These are phyloP conservation scores for Saccharomycopsis amapae DNA, from an alignment of 805 yeast species.

Conservation along the genomic window DNA sequence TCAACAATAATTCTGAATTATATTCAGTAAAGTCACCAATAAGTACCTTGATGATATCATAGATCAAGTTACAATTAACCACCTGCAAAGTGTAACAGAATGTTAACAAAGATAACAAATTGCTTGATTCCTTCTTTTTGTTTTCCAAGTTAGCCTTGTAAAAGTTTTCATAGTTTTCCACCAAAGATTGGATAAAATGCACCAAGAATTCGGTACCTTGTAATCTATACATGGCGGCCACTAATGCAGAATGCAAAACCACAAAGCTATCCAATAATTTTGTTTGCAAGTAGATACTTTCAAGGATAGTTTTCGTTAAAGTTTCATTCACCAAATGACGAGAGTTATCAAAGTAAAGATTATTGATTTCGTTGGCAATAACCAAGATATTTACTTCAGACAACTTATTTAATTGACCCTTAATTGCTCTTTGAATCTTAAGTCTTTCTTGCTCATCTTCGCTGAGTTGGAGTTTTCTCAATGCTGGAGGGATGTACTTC, in stretches of 20 bases:
- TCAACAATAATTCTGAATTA: constrained; percentile 70
- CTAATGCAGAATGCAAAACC: constrained; percentile 68
- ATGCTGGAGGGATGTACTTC: constrained; percentile 83
- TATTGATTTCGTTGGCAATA: constrained; percentile 63
- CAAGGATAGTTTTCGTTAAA: constrained; percentile 55
- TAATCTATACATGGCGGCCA: constrained; percentile 64
- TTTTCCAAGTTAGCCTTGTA: constrained; percentile 32
- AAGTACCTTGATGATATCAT: constrained; percentile 60
- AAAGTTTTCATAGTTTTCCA: constrained; percentile 55
- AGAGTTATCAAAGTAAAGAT: constrained; percentile 57
- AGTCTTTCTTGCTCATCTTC: constrained; percentile 37
- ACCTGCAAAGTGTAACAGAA: constrained; percentile 73
- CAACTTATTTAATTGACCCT: constrained; percentile 80
- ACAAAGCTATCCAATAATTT: constrained; percentile 73
- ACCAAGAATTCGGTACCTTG: constrained; percentile 93
- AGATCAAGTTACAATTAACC: constrained; percentile 64
- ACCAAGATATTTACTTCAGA: constrained; percentile 76
- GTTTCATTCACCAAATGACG: constrained; percentile 73
- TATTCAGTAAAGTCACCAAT: constrained; percentile 53
- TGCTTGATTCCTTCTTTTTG: constrained; percentile 44
- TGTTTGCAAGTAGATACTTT: constrained; percentile 52
- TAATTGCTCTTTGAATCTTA: constrained; percentile 54
- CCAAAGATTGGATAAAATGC: constrained; percentile 64
- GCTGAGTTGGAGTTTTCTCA: constrained; percentile 45
- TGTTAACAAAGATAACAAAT: constrained; percentile 66